phyloP scores from a whole-genome alignment of 768 basidiomycete species.

The Leccinum incarnatum region DNA sequence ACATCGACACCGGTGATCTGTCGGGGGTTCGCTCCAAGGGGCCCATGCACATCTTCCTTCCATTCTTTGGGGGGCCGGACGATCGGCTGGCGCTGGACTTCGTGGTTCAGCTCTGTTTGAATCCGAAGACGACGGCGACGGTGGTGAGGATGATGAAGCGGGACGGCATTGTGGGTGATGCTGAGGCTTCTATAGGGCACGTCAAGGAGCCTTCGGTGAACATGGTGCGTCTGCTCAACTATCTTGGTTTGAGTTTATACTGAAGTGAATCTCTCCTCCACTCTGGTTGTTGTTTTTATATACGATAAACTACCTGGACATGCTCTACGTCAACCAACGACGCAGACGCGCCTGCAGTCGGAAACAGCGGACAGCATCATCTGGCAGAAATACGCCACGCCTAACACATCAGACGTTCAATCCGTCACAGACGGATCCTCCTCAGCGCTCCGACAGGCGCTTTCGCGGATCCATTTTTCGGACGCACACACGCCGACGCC shows the following conservation, averaged over 20 bases:
- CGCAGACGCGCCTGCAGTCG: constrained; percentile 67
- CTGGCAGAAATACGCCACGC: constrained; percentile 62
- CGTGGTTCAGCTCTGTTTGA: constrained; percentile 78
- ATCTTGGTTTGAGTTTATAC: background rate
- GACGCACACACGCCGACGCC: constrained; percentile 53
- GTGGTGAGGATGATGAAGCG: constrained; percentile 63
- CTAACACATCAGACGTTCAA: background rate
- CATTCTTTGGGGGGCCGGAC: constrained; percentile 94
- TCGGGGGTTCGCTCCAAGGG: constrained; percentile 21
- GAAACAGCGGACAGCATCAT: constrained; percentile 80
- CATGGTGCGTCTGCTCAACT: constrained; percentile 6
- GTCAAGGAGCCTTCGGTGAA: background rate
- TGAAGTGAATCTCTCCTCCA: background rate
- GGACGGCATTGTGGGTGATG: constrained; percentile 7
- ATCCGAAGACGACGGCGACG: constrained; percentile 66
- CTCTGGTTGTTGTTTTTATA: background rate
- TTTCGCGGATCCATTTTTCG: constrained; percentile 63
- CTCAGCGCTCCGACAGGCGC: constrained; percentile 30
- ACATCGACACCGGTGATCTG: constrained; percentile 62
- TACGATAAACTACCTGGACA: constrained; percentile 43
- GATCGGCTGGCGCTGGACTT: constrained; percentile 85
- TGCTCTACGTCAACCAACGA: constrained; percentile 57
- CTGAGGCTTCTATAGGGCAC: background rate
- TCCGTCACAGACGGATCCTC: constrained; percentile 1
- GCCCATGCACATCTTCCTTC: constrained; percentile 70